Percentiles rank a stretch among this genome's conserved stretches.
Conservation (phyloP, 2,329 filamentous ascomycete genomes). For the Fusarium sp. region DNA sequence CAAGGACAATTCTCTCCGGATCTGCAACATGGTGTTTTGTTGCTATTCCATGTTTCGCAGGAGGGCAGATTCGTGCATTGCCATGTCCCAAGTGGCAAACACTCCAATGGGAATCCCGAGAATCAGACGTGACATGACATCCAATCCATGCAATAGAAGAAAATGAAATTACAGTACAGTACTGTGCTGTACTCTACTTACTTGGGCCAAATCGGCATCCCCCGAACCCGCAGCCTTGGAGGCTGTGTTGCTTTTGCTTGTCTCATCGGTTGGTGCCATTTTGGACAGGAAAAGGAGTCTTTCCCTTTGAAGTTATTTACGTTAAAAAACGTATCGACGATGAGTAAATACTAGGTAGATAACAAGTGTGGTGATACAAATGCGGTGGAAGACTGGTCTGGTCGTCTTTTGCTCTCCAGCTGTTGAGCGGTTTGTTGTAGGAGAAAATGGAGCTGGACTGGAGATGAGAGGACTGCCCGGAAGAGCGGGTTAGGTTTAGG, state of each 20-base stretch:
- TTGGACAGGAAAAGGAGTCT: background rate
- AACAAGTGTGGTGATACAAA: background rate
- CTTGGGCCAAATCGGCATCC: slow-evolving; percentile 44
- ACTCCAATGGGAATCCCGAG: background rate
- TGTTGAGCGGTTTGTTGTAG: slow-evolving; percentile 19
- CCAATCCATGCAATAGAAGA: background rate
- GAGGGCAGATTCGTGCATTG: slow-evolving; percentile 10
- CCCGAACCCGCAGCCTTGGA: slow-evolving; percentile 27
- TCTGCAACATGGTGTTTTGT: background rate
- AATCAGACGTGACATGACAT: slow-evolving; percentile 1
- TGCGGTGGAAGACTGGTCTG: background rate
- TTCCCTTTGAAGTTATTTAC: background rate
- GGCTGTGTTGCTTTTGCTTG: slow-evolving; percentile 27
- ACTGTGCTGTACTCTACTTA: slow-evolving; percentile 22
- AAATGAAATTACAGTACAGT: background rate
- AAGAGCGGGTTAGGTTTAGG: background rate
- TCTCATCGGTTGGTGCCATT: slow-evolving; percentile 27
- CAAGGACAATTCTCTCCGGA: background rate
- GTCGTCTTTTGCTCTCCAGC: background rate
- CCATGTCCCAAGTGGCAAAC: background rate
- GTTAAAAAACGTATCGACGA: background rate
- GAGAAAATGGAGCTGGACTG: slow-evolving; percentile 15
- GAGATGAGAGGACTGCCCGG: slow-evolving; percentile 3
- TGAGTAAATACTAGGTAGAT: background rate
- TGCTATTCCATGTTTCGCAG: slow-evolving; percentile 6